Evolutionary conservation across 176 grass and related monocot species (phyloP).

Genomic region (Oryza officinalis): DNA sequence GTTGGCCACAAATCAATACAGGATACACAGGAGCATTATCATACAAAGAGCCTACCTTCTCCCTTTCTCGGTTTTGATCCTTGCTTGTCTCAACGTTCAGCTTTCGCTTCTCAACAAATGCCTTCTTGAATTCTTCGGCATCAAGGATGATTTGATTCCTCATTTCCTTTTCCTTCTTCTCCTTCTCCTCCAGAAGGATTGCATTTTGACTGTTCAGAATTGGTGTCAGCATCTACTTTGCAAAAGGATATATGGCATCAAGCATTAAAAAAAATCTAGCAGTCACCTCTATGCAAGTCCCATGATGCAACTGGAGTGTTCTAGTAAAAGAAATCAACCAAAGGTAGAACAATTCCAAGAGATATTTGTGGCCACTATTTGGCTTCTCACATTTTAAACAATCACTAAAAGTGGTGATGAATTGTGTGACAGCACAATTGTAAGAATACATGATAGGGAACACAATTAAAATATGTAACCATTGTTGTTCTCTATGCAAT

Average conservation of each 20-base stretch:
- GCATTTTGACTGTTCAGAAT: constrained; percentile 67
- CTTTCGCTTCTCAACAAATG: constrained; percentile 73
- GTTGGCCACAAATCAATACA: neutral
- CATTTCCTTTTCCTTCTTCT: constrained; percentile 74
- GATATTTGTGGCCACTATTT: neutral
- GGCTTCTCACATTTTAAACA: neutral
- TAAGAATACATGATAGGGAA: neutral
- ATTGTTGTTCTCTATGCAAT: neutral
- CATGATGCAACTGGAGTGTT: neutral
- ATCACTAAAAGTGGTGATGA: neutral
- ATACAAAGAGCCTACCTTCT: constrained; percentile 53
- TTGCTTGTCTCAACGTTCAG: constrained; percentile 69
- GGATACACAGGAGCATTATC: neutral
- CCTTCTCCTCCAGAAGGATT: constrained; percentile 75
- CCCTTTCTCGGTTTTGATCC: constrained; percentile 73
- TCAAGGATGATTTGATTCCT: constrained; percentile 74
- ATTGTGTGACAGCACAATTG: neutral
- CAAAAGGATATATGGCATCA: neutral
- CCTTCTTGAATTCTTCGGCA: constrained; percentile 67
- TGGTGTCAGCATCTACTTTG: constrained; percentile 1
- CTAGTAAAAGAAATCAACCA: neutral
- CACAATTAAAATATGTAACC: neutral
- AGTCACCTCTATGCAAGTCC: neutral
- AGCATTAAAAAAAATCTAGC: neutral
- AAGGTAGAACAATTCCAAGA: neutral